These are phyloP conservation scores for Alternaria triticimaculans DNA, from an alignment of 2,329 filamentous ascomycete species.

Conservation along the genomic window DNA sequence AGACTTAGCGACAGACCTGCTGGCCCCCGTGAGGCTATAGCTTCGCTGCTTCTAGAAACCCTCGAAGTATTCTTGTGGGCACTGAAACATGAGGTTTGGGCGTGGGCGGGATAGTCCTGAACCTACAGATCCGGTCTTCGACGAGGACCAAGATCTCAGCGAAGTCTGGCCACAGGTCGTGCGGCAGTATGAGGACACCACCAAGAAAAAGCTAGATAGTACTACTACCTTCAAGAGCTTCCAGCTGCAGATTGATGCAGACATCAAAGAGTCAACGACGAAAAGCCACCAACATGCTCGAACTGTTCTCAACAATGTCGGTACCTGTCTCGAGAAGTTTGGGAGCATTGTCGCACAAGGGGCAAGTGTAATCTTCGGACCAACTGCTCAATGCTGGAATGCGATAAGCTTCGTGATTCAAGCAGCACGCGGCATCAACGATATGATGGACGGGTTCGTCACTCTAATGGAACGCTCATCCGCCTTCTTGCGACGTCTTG, in stretches of 20 bases:
- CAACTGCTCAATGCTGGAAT: constrained; percentile 22
- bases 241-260: neutral
- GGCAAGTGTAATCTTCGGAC: constrained; percentile 13
- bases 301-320: neutral
- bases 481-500: constrained; percentile 12
- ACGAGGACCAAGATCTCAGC: constrained; percentile 15
- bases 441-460: constrained; percentile 20
- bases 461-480: constrained; percentile 22
- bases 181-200: constrained; percentile 15
- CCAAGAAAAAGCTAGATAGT: constrained; percentile 10
- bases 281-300: neutral
- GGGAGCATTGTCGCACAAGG: constrained; percentile 6
- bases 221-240: constrained; percentile 5
- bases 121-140: neutral
- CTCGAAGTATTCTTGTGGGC: neutral
- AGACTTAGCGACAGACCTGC: no score
- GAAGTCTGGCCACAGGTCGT: constrained; percentile 19
- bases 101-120: no score
- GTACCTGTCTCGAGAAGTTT: neutral
- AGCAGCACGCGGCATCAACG: constrained; percentile 2
- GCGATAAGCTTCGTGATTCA: constrained; percentile 21
- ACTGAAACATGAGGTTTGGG: neutral
- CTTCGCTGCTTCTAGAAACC: no score
- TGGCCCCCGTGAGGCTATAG: no score
- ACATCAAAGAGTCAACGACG: neutral